Evolutionary conservation across 352 stramenopile genomes (phyloP).

Genomic region (Globisporangium ultimum): DNA sequence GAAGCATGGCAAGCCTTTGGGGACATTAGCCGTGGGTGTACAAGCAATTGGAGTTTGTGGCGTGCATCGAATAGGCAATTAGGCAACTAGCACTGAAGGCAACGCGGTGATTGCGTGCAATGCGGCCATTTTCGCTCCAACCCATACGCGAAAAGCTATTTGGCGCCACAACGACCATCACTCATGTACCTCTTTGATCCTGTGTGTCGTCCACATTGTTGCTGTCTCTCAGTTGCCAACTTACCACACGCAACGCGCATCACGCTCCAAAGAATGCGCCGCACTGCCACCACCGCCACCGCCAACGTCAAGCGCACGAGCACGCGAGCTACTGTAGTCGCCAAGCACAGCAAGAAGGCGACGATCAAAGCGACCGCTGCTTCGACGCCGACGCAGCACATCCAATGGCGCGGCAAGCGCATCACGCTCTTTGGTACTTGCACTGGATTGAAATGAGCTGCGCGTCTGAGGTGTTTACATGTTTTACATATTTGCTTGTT

Average conservation of each 20-base stretch:
- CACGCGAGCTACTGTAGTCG: background rate
- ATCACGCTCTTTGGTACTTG: conserved; percentile 71
- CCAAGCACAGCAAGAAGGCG: conserved; percentile 17
- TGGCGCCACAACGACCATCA: conserved; percentile 13
- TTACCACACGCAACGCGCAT: background rate
- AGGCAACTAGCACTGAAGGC: no score
- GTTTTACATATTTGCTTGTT: background rate
- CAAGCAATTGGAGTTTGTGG: no score
- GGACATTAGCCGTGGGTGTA: no score
- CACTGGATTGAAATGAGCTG: background rate
- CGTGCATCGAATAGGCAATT: no score
- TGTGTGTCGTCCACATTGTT: no score
- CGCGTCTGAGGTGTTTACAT: background rate
- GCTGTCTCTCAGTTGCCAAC: background rate
- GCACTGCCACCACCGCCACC: background rate
- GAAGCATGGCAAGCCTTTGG: no score
- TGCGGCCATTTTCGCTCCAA: no score
- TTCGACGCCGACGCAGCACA: conserved; percentile 39
- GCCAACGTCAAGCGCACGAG: conserved; percentile 4
- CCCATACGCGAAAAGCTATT: background rate
- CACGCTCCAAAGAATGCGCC: background rate
- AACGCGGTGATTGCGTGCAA: no score
- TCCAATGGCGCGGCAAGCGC: conserved; percentile 64
- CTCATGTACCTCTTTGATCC: background rate
- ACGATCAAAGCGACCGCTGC: conserved; percentile 9